phyloP scores from a whole-genome alignment of 441 rosid species.

The Hypseocharis bilobata region DNA sequence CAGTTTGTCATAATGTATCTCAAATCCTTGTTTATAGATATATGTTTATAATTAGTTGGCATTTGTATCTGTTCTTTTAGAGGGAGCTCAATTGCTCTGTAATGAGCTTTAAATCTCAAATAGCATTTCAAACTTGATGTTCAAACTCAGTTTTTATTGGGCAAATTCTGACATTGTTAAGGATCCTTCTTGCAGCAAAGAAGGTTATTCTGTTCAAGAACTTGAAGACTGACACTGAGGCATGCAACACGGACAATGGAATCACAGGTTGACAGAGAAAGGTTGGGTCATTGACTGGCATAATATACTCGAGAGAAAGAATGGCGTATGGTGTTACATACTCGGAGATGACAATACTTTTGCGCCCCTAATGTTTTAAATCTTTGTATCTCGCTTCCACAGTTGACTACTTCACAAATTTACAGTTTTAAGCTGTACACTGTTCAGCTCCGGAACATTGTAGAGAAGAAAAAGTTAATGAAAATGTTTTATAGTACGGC shows the following conservation, averaged over 20 bases:
- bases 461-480: background rate
- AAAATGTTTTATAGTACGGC: background rate
- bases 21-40: too few relatives aligned
- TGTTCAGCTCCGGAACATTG: background rate
- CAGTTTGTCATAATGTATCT: too few relatives aligned
- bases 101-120: background rate
- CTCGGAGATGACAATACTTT: background rate
- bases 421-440: background rate
- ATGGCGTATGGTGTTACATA: too few relatives aligned
- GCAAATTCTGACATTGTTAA: background rate
- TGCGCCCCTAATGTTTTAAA: background rate
- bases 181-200: conserved; percentile 39
- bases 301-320: too few relatives aligned
- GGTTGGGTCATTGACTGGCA: background rate
- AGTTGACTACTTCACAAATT: background rate
- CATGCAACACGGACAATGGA: background rate
- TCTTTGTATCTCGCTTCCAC: background rate
- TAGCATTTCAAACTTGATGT: background rate
- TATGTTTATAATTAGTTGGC: too few relatives aligned
- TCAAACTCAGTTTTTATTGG: background rate
- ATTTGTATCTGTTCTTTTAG: too few relatives aligned
- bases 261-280: background rate
- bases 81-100: too few relatives aligned
- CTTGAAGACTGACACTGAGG: conserved; percentile 2
- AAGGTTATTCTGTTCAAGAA: conserved; percentile 44